Evolutionary conservation across 495 filamentous ascomycete species (phyloP).

Genomic region (Parathielavia hyrcaniae): DNA sequence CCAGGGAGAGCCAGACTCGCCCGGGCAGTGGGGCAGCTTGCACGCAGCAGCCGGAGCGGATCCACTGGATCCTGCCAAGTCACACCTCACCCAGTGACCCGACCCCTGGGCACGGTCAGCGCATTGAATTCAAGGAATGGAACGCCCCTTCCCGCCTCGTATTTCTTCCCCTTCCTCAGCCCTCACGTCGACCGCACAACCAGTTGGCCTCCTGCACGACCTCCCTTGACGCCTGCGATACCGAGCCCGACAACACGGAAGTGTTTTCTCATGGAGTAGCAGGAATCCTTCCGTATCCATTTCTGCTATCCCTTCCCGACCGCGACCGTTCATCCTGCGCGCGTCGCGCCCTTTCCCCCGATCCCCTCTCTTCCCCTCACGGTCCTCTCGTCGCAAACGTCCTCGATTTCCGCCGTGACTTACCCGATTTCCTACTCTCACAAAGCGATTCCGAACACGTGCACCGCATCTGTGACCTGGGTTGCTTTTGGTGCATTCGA

Average conservation of each 20-base stretch:
- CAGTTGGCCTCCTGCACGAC: conserved; percentile 1
- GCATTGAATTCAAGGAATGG: conserved; percentile 19
- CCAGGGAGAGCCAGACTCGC: no score
- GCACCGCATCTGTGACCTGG: background rate
- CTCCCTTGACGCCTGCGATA: background rate
- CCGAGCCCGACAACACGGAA: background rate
- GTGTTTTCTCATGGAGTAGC: conserved; percentile 1
- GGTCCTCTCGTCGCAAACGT: background rate
- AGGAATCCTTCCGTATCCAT: background rate
- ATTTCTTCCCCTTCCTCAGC: conserved; percentile 20
- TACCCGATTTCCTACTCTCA: background rate
- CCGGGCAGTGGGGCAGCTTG: conserved; percentile 7
- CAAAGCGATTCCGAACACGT: background rate
- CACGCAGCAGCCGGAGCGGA: background rate
- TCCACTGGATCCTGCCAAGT: conserved; percentile 3
- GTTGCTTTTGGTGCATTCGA: background rate
- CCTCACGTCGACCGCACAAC: conserved; percentile 7
- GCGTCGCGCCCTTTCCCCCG: background rate
- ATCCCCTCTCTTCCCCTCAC: background rate
- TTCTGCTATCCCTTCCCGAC: conserved; percentile 10
- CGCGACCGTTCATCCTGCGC: background rate
- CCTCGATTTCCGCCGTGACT: background rate
- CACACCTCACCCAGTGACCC: conserved; percentile 8
- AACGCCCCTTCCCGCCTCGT: conserved; percentile 26
- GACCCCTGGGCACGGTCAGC: conserved; percentile 16